phyloP scores from a whole-genome alignment of 495 filamentous ascomycete species.

The Aspergillus carlsbadensis region DNA sequence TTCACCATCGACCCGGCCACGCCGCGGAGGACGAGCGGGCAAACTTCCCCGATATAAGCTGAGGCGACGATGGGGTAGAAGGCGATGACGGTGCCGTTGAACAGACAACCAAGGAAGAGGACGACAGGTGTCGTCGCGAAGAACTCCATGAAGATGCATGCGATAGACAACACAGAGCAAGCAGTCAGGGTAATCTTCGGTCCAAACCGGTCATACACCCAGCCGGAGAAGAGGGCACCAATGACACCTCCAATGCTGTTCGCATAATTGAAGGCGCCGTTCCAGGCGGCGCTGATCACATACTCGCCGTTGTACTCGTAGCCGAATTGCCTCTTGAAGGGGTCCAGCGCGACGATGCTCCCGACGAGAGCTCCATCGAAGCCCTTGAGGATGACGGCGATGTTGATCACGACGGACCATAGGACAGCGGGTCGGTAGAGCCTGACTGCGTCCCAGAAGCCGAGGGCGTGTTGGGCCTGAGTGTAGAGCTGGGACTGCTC shows the following conservation, averaged over 20 bases:
- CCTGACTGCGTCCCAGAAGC: slow-evolving; percentile 2
- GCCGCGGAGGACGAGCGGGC: background rate
- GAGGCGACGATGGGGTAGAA: slow-evolving; percentile 3
- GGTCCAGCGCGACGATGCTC: slow-evolving; percentile 1
- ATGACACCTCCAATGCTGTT: slow-evolving; percentile 1
- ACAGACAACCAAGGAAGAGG: slow-evolving; percentile 4
- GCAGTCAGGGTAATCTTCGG: background rate
- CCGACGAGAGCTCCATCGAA: slow-evolving; percentile 7
- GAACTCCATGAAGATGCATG: slow-evolving; percentile 7
- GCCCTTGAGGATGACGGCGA: slow-evolving; percentile 2
- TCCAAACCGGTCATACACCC: background rate
- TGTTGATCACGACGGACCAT: background rate
- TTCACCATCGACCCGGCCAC: background rate
- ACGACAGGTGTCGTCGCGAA: slow-evolving; percentile 1
- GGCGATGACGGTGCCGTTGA: slow-evolving; percentile 3
- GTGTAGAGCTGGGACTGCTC: background rate
- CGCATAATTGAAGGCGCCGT: slow-evolving; percentile 3
- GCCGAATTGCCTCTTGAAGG: background rate
- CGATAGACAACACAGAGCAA: background rate
- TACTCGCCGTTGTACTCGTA: background rate
- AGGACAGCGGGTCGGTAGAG: slow-evolving; percentile 1
- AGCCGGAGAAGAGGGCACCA: background rate
- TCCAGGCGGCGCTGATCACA: background rate
- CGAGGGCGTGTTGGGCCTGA: background rate
- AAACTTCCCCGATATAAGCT: background rate